Evolutionary conservation across 2,329 filamentous ascomycete genomes (phyloP), one percentile per base, ranked within the genome.

Genomic region (Beauveria australis): DNA sequence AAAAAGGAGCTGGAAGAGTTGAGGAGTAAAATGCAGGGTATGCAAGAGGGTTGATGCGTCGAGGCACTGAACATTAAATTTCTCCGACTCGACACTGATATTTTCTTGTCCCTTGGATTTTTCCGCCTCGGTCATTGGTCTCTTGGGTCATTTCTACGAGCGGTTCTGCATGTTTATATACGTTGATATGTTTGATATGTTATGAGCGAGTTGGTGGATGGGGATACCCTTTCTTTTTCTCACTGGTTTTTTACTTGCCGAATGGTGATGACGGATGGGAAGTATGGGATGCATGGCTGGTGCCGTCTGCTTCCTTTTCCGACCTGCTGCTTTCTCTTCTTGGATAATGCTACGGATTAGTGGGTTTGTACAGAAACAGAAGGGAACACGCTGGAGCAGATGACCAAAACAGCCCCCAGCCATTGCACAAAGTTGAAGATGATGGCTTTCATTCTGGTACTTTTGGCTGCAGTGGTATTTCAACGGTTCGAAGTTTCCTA

Each of bases 1-100:
- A 89, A 90, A 70, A 82, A 81, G 66, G 85, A 83, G 70, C 68
- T 90, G 55, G 69, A 68, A 53, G 57, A 62, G 33, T 61, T 75
- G 28, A 75, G 68, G 62, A 66, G 63, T 40, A 68, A 69, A 51
- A 61, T 76, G 37, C 69, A 72, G 51, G 68, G 67, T 53, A 54
- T 70, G 30, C 48, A 59, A 59, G 47, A 61, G 22, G 26, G 24
- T 24, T 61, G 59, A 61, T 52, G 53, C n/a, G 24, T 18, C 14
- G 19, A 2, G 26, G 26, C 19, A 40, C 16, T 28, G 52, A 22
- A 22, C 19, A n/a, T 9, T 37, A 6, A 19, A 1, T 43, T 43
- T 12, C 28, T 24, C 10, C 30, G 51, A 44, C 18, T 7, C n/a
- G n/a, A 5, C 4, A 19, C 9, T 22, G n/a, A 19, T 10, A n/a